A percentile compares a stretch with the other conserved stretches of the same genome.
Evolutionary conservation across 345 rosid species (phyloP).

Genomic region (Psidium guajava): DNA sequence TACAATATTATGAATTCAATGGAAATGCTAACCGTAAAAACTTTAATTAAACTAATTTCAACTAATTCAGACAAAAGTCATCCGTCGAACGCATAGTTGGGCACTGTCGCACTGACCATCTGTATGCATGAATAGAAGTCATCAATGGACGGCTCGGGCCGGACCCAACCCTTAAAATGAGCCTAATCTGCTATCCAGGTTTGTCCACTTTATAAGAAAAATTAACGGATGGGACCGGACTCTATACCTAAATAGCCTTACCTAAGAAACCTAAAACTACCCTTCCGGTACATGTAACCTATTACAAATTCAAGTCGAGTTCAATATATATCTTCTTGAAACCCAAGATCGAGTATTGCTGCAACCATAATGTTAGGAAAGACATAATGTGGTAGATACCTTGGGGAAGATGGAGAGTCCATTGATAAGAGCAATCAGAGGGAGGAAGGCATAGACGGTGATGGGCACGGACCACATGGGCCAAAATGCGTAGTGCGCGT

Average conservation of each 20-base stretch:
- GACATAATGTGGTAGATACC: background rate
- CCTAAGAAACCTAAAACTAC: background rate
- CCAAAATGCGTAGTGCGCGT: constrained; percentile 35
- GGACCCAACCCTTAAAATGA: background rate
- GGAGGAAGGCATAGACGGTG: constrained; percentile 38
- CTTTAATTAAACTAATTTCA: background rate
- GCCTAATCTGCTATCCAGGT: background rate
- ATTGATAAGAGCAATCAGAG: constrained; percentile 48
- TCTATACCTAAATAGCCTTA: background rate
- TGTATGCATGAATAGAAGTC: background rate
- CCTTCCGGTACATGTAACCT: too few species aligned
- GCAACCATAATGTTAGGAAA: background rate
- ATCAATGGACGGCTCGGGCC: background rate
- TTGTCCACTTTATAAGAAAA: background rate
- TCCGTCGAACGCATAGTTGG: background rate
- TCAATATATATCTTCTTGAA: background rate
- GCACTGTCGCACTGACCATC: background rate
- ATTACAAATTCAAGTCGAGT: too few species aligned
- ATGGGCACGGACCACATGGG: constrained; percentile 36
- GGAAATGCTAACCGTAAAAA: background rate
- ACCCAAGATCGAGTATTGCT: too few species aligned
- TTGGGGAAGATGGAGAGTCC: constrained; percentile 19
- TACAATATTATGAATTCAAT: background rate
- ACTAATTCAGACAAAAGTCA: background rate
- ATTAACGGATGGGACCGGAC: background rate